Percentiles rank a stretch among this genome's conserved stretches.
phyloP scores from a whole-genome alignment of 306 rosid genomes.

The Sesbania bispinosa region DNA sequence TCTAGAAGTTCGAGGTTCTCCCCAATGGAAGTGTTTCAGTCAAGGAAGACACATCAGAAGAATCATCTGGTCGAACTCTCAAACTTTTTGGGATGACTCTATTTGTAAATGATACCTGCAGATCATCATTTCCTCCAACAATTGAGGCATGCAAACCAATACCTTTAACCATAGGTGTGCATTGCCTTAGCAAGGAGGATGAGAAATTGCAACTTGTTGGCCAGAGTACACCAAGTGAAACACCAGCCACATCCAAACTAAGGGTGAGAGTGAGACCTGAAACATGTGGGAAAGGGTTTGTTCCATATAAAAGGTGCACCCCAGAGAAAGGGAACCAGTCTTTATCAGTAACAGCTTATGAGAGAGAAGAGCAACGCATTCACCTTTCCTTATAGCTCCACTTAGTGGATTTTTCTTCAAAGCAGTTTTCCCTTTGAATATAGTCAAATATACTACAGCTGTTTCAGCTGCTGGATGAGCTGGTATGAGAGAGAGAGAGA shows the following conservation, averaged over 20 bases:
- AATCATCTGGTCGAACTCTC: constrained; percentile 37
- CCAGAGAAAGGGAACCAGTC: constrained; percentile 32
- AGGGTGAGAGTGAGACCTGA: constrained; percentile 30
- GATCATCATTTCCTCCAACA: constrained; percentile 29
- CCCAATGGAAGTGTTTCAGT: background rate
- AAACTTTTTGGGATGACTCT: constrained; percentile 79
- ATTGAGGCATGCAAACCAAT: constrained; percentile 28
- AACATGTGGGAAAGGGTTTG: constrained; percentile 54
- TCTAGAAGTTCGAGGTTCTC: constrained; percentile 49
- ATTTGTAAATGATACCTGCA: constrained; percentile 32
- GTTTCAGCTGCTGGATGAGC: constrained; percentile 22
- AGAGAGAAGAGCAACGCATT: constrained; percentile 42
- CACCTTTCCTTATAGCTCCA: constrained; percentile 43
- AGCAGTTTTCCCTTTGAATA: constrained; percentile 3
- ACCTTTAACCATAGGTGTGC: background rate
- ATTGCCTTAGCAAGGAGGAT: background rate
- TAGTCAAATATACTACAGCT: background rate
- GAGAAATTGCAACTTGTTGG: constrained; percentile 23
- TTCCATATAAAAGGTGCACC: constrained; percentile 62
- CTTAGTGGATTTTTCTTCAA: background rate
- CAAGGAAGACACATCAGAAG: constrained; percentile 37
- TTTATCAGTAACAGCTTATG: constrained; percentile 19
- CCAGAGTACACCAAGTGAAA: constrained; percentile 5
- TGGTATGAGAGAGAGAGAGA: background rate
- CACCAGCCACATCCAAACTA: constrained; percentile 23